Percentiles rank a stretch among this genome's conserved stretches.
Conservation (phyloP, 306 rosid species). For the Carpinus viminea region DNA sequence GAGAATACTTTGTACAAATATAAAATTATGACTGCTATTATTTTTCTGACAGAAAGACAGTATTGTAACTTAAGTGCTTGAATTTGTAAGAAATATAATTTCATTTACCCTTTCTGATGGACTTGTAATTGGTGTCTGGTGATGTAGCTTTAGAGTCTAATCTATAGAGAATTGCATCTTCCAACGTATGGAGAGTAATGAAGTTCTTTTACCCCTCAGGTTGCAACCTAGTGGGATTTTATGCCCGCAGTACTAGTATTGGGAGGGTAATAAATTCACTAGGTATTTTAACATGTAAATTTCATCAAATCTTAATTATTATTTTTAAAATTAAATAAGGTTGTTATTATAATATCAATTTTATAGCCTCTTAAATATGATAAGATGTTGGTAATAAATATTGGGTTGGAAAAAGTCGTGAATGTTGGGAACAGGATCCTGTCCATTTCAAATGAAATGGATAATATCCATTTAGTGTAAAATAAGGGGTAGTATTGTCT, state of each 20-base stretch:
- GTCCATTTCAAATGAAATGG: no score
- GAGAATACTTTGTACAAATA: constrained; percentile 56
- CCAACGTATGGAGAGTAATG: neutral
- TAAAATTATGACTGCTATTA: constrained; percentile 46
- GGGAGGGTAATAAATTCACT: neutral
- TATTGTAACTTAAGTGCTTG: constrained; percentile 49
- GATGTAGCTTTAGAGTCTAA: no score
- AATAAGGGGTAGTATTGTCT: no score
- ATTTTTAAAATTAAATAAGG: no score
- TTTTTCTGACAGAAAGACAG: constrained; percentile 42
- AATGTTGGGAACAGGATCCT: no score
- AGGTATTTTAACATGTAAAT: no score
- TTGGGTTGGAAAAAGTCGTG: no score
- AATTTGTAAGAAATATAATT: constrained; percentile 18
- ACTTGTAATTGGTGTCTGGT: neutral
- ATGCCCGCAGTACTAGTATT: neutral
- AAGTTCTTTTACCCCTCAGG: neutral
- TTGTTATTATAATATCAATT: no score
- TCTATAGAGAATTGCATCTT: neutral
- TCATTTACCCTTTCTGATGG: constrained; percentile 8
- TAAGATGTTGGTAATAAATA: no score
- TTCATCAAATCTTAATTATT: no score
- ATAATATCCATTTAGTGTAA: no score
- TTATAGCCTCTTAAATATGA: no score
- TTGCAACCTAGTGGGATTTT: neutral